These are phyloP conservation scores for Coniochaeta hoffmannii DNA, from an alignment of 2,329 filamentous ascomycete species.

Conservation along the genomic window DNA sequence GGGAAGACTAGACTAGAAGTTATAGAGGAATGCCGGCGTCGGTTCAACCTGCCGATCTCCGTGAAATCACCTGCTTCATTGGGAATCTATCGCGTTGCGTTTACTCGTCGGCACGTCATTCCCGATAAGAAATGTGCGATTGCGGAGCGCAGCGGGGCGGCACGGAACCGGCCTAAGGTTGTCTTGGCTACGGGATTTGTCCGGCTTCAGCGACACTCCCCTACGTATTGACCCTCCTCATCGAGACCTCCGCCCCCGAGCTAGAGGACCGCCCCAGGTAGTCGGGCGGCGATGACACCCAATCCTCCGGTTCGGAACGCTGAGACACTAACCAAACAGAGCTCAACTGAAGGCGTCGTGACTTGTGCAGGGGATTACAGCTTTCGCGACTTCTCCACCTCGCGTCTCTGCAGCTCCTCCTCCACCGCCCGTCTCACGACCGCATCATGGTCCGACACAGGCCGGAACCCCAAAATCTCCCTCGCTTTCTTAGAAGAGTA, in stretches of 20 bases:
- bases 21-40: too few relatives aligned
- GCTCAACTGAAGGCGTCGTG: too few relatives aligned
- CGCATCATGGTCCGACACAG: not conserved
- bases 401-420: not conserved
- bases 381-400: not conserved
- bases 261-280: too few relatives aligned
- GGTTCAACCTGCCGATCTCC: too few relatives aligned
- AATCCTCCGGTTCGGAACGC: too few relatives aligned
- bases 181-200: not conserved
- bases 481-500: not conserved
- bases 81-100: not conserved
- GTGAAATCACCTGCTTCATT: not conserved
- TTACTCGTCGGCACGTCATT: not conserved
- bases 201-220: not conserved
- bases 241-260: too few relatives aligned
- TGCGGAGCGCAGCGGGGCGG: not conserved
- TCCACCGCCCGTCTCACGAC: not conserved
- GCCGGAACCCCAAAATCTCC: not conserved
- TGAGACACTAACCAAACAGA: too few relatives aligned
- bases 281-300: too few relatives aligned
- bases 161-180: not conserved
- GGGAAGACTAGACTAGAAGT: not conserved
- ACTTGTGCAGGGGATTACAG: too few relatives aligned
- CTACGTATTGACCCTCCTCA: too few relatives aligned
- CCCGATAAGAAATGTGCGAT: not conserved